phyloP scores from a whole-genome alignment of 108 stramenopile species.

The Cyclotella sp. region DNA sequence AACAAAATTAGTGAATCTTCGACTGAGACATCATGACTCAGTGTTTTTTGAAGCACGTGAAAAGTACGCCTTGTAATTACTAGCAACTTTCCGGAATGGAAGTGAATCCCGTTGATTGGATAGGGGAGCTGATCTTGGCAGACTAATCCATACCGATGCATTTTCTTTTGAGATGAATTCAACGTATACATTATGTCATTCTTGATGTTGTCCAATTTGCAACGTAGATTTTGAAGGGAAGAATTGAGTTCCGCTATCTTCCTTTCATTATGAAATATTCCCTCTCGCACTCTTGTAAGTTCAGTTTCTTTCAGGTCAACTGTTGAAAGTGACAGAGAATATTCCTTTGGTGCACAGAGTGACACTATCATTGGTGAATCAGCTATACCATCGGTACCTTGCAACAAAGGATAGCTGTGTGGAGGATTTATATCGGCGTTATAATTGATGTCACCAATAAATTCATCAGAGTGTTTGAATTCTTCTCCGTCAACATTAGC shows the following conservation, averaged over 20 bases:
- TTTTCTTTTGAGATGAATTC: constrained; percentile 16
- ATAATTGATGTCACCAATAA: constrained; percentile 6
- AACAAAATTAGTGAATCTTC: background rate
- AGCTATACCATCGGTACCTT: background rate
- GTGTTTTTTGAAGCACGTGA: constrained; percentile 4
- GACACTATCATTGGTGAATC: background rate
- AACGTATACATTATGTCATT: background rate
- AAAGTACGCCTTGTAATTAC: constrained; percentile 2
- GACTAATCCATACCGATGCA: constrained; percentile 37
- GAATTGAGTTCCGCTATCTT: constrained; percentile 26
- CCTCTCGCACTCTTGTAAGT: background rate
- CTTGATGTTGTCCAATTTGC: background rate
- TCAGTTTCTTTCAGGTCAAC: constrained; percentile 1
- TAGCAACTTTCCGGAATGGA: background rate
- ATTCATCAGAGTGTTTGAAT: constrained; percentile 15
- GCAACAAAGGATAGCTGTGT: background rate
- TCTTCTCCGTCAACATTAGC: constrained; percentile 9
- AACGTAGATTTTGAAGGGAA: background rate
- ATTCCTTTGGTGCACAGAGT: background rate
- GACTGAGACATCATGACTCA: background rate
- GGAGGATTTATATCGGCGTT: background rate
- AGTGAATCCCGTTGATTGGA: constrained; percentile 37
- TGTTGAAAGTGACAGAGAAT: background rate
- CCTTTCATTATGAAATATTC: background rate
- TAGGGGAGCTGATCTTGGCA: constrained; percentile 40